These are phyloP conservation scores for Beta lomatogona DNA, from an alignment of 179 eudicot genomes.

Conservation along the genomic window DNA sequence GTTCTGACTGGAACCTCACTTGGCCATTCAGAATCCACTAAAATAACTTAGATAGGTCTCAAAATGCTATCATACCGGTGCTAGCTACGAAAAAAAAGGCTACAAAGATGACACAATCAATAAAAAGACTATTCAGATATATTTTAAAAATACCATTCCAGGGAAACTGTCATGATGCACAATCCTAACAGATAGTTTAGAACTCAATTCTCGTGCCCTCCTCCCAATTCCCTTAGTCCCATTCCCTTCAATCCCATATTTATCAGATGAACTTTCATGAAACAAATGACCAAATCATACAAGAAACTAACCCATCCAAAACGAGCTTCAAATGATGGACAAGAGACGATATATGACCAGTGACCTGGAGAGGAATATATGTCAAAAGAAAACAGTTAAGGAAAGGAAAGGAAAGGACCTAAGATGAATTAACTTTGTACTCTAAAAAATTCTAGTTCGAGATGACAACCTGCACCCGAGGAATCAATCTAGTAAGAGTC, in stretches of 20 bases:
- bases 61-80: no score
- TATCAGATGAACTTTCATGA: neutral
- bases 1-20: no score
- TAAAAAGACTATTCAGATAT: no score
- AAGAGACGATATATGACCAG: slow-evolving; percentile 93
- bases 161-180: no score
- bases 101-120: no score
- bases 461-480: slow-evolving; percentile 83
- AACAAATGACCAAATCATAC: slow-evolving; percentile 16
- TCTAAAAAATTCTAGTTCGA: neutral
- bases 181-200: neutral
- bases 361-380: slow-evolving; percentile 56
- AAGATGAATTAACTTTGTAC: neutral
- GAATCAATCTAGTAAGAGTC: slow-evolving; percentile 86
- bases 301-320: slow-evolving; percentile 84
- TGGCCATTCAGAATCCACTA: no score
- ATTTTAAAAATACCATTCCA: no score
- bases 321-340: slow-evolving; percentile 99
- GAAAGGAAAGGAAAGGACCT: neutral
- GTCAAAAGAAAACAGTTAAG: neutral
- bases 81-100: no score
- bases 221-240: neutral
- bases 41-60: no score
- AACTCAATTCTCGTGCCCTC: neutral
- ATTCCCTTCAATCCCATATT: neutral